Base-by-base conservation (phyloP, 148 eudicot genomes). In the Fagopyrum homotropicum region DNA sequence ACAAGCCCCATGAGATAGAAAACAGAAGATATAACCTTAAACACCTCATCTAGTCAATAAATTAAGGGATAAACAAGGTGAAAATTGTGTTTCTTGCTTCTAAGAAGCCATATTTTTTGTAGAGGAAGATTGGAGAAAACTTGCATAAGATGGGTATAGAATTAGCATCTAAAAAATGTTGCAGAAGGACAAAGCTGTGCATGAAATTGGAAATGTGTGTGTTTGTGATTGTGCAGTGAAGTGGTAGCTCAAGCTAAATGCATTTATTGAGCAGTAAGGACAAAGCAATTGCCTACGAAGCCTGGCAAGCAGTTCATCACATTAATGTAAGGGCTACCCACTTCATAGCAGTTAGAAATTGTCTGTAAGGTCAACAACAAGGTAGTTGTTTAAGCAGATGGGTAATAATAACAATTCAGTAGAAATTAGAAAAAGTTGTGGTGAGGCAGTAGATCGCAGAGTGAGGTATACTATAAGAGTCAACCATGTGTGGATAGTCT, bases 1-100 rank as follows among this genome's bases (percentile, higher is more conserved):
- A 82, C 55, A 80, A 84, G 51, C 78, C 71, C 84, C 80, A 85
- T 45, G 79, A 75, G 7, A 87, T 68, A 69, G 64, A 74, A 45
- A 86, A 2, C 22, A 84, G 40, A 16, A 88, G 74, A 61, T 77
- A 75, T 69, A 82, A 80, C 52, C 84, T 82, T n/a, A 69, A 35
- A 40, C 6, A 4, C 11, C 22, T 17, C 64, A 59, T 55, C 60
- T n/a, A 54, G 17, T 17, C 57, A 52, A 52, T 51, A 51, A 4
- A 54, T 14, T 54, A 14, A 54, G 22, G n/a, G 59, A 54, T 22
- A 54, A 1, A 3, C 59, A 54, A 14, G 59, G 40, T 35, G 60
- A 22, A 55, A 55, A 55, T 16, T n/a, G 26, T 61, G 43, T n/a
- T 26, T 9, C 52, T 49, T 49, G 52, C 15, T 35, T 35, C 40